phyloP scores from a whole-genome alignment of 306 rosid species.

The Rosa chinensis region DNA sequence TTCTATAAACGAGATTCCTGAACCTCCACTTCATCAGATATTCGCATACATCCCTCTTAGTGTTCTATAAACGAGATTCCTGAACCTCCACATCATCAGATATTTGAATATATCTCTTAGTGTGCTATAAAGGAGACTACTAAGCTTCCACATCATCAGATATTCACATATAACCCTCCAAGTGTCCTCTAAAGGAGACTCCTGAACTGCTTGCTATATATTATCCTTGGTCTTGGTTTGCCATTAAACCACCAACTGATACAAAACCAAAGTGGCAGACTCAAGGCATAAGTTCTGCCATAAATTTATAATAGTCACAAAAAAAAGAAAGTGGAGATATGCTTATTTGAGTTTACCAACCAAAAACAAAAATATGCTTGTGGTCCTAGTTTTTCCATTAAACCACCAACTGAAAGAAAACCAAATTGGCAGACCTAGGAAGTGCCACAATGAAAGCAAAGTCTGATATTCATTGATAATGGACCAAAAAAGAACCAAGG shows the following conservation, averaged over 20 bases:
- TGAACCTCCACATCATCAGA: constrained; percentile 17
- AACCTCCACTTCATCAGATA: too few relatives aligned
- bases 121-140: neutral
- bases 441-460: neutral
- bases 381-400: neutral
- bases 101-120: neutral
- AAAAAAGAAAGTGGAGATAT: neutral
- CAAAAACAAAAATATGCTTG: neutral
- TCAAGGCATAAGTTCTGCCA: neutral
- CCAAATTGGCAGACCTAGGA: neutral
- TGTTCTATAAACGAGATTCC: neutral
- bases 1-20: neutral
- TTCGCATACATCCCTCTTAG: too few relatives aligned
- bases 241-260: neutral
- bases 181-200: neutral
- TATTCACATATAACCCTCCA: neutral
- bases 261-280: constrained; percentile 10
- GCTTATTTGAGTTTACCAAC: neutral
- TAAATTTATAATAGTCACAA: neutral
- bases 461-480: neutral
- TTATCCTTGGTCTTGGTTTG: neutral
- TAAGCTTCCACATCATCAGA: neutral
- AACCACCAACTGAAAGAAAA: neutral
- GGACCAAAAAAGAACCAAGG: neutral
- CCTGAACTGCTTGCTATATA: neutral